Percentiles rank a stretch among this genome's conserved stretches.
Evolutionary conservation across 805 yeast species (phyloP).

Genomic region (Hanseniaspora singularis): DNA sequence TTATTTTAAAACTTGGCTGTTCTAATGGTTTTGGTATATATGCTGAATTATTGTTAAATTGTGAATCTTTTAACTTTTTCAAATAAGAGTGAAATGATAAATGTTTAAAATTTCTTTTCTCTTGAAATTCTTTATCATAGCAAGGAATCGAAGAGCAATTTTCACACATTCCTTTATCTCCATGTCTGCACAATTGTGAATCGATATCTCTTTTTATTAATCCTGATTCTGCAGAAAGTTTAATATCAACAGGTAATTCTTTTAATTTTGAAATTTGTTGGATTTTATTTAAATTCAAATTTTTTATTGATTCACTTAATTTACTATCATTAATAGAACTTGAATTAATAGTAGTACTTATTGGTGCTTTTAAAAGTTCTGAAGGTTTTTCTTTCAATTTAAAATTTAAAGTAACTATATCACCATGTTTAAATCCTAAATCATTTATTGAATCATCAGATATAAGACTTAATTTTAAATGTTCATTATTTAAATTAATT

Average conservation of each 20-base stretch:
- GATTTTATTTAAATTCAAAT: constrained; percentile 15
- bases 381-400: constrained; percentile 17
- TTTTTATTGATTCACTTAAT: constrained; percentile 17
- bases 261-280: constrained; percentile 23
- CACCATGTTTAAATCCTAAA: constrained; percentile 50
- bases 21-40: constrained; percentile 73
- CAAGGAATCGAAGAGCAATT: constrained; percentile 94
- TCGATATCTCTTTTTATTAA: constrained; percentile 43
- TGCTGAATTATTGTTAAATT: constrained; percentile 39
- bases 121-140: constrained; percentile 71
- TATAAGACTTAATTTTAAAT: constrained; percentile 16
- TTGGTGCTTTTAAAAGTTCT: too few relatives aligned
- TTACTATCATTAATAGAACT: constrained; percentile 8
- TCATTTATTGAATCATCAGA: constrained; percentile 28
- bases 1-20: constrained; percentile 56
- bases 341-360: constrained; percentile 16
- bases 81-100: constrained; percentile 74
- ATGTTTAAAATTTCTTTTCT: constrained; percentile 71
- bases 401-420: constrained; percentile 40
- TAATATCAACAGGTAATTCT: constrained; percentile 57
- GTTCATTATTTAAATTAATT: background rate
- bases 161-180: constrained; percentile 94
- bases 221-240: constrained; percentile 56
- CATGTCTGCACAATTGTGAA: constrained; percentile 60
- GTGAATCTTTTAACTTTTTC: constrained; percentile 54